A percentile compares a stretch with the other conserved stretches of the same genome.
phyloP scores from a whole-genome alignment of 1,284 basidiomycete genomes.

The Coniferiporia weirii region DNA sequence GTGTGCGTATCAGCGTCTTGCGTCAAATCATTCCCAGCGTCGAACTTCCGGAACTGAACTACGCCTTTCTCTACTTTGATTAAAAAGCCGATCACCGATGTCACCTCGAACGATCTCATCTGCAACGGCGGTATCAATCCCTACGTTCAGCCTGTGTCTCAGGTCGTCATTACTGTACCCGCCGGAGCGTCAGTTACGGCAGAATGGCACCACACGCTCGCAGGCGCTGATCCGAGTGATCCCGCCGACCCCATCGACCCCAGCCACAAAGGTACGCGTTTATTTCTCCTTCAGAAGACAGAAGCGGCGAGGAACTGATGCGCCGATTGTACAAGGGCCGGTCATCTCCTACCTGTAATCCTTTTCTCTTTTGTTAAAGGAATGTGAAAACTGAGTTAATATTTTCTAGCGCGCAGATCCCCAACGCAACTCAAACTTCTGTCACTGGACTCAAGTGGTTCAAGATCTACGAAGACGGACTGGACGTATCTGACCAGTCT shows the following conservation, averaged over 20 bases:
- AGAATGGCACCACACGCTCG: slow-evolving; percentile 49
- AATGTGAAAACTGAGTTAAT: too few species aligned
- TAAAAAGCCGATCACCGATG: slow-evolving; percentile 45
- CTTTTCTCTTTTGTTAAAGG: slow-evolving; percentile 19
- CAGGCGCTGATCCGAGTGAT: slow-evolving; percentile 40
- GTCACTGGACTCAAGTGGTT: slow-evolving; percentile 29
- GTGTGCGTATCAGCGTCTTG: slow-evolving; percentile 31
- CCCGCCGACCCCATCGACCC: slow-evolving; percentile 47
- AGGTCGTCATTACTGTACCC: slow-evolving; percentile 44
- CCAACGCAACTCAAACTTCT: slow-evolving; percentile 36
- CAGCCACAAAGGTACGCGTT: slow-evolving; percentile 37
- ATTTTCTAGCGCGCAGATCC: slow-evolving; percentile 37
- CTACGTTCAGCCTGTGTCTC: slow-evolving; percentile 47
- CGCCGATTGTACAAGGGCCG: slow-evolving; percentile 30
- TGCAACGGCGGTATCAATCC: slow-evolving; percentile 61
- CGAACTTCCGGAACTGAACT: neutral
- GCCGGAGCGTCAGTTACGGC: slow-evolving; percentile 46
- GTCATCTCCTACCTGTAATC: slow-evolving; percentile 48
- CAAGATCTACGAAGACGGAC: slow-evolving; percentile 42
- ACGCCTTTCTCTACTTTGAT: neutral
- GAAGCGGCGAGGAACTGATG: neutral
- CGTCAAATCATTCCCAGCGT: neutral
- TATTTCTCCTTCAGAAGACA: neutral
- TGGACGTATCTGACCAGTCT: slow-evolving; percentile 27
- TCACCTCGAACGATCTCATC: slow-evolving; percentile 51